Evolutionary conservation across 257 asterid species (phyloP), one percentile per base, ranked within the genome.

Genomic region (Solanum dulcamara): DNA sequence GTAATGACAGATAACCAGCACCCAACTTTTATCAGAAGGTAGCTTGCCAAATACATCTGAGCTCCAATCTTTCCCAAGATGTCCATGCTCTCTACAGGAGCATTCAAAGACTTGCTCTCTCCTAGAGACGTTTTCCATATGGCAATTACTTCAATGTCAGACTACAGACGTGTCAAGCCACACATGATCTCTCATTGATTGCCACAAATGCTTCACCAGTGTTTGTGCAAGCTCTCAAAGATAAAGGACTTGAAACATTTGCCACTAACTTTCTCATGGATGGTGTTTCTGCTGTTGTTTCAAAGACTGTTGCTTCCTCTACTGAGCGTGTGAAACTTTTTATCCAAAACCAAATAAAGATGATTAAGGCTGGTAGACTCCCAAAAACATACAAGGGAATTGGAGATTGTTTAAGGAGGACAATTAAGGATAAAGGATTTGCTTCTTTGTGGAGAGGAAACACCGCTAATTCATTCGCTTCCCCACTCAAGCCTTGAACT

Each of bases 401-500:
- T 85, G 89, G 90, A 44, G 91, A 90, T 1, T 89, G 90, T 81
- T 89, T 90, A 83, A 71, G 74, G 22, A 86, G 93, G 84, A 90
- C 93, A 35, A 67, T 90, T 44, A 46, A 83, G 72, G 90, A 90
- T 3, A 91, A 89, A 88, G 91, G 93, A n/a, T 37, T 87, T 30
- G 71, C 40, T 50, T 84, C 91, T 20, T 77, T 90, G 83, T 90
- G 93, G 93, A 90, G 93, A 87, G 91, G 93, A 57, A 90, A 88
- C 93, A 89, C 91, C 2, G 93, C 91, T 70, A 90, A 89, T 42
- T 89, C 81, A 89, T 90, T 40, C 88, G 90, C 84, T 90, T 90
- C 83, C 91, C 91, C 46, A 90, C 91, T 60, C 91, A 90, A 91
- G 91, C 91, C 51, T 85, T 90, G 90, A 90, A 90, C 88, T 90